Base-by-base conservation (phyloP, 495 filamentous ascomycete genomes). In the Entonaema liquescens region DNA sequence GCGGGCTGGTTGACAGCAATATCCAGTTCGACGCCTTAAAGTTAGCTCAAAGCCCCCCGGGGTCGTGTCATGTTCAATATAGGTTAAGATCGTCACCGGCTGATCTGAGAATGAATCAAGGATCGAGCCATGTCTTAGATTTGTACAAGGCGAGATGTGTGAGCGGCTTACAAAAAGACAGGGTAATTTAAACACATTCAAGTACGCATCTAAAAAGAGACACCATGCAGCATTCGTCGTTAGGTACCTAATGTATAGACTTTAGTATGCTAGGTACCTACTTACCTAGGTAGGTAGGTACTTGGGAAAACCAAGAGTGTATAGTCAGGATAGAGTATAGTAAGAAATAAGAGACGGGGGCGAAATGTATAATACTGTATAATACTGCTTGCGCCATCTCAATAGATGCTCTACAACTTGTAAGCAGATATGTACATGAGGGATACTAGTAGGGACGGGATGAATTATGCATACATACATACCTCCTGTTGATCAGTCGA, bases 41-140 rank as follows among this genome's bases (percentile, higher is more conserved):
- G 17, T 36, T 36, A 38, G 29, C 21, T 28, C 36, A 59, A 13
- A 28, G 21, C 35, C 1, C 26, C 44, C 28, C 23, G 29, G 55
- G 15, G 21, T 66, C 15, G 62, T 60, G 59, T 54, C 62, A 70
- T 52, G 31, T 73, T 33, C 19, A n/a, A 55, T 44, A 58, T 26
- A 33, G 55, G 61, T 58, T 58, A 49, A 23, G 59, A 67, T 64
- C 55, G 40, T 61, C 60, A 25, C 29, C 40, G 50, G 49, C 56
- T 56, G 55, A 68, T 56, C 40, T 42, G 28, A 47, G 49, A 36
- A 44, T 68, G 58, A 67, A 52, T 59, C 71, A 70, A 59, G 62
- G 71, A 67, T 67, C 62, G 54, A 64, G 25, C 52, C 62, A 64
- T 70, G 71, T 74, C 71, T 74, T 70, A 69, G 70, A 73, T 73